A percentile compares a stretch with the other conserved stretches of the same genome.
These are phyloP conservation scores for Cymbopogon citratus DNA, from an alignment of 176 grass and related monocot genomes.

Conservation along the genomic window DNA sequence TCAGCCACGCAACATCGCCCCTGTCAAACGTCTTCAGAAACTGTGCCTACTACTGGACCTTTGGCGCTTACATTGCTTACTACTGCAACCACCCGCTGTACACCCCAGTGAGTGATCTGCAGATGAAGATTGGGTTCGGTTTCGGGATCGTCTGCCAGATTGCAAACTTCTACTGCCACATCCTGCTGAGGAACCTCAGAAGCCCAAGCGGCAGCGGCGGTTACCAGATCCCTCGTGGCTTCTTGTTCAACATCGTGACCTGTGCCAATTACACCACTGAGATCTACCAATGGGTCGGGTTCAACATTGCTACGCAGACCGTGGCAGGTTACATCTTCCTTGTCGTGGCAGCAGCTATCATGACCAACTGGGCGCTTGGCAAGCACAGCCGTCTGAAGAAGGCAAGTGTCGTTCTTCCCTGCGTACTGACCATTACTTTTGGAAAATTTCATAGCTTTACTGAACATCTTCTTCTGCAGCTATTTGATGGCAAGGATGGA, in stretches of 20 bases:
- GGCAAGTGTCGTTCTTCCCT: conserved; percentile 36
- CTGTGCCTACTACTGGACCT: conserved; percentile 97
- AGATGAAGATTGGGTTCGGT: conserved; percentile 88
- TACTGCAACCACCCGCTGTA: conserved; percentile 87
- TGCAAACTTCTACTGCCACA: conserved; percentile 90
- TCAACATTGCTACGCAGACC: conserved; percentile 92
- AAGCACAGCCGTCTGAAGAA: conserved; percentile 86
- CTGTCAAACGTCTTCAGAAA: conserved; percentile 85
- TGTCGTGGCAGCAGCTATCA: conserved; percentile 64
- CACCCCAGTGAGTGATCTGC: conserved; percentile 72
- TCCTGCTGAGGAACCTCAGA: conserved; percentile 87
- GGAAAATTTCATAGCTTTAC: background rate
- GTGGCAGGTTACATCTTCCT: conserved; percentile 86
- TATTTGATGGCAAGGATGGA: conserved; percentile 88
- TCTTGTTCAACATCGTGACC: conserved; percentile 95
- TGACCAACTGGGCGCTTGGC: conserved; percentile 91
- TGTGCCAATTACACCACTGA: conserved; percentile 97
- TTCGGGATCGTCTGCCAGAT: conserved; percentile 78
- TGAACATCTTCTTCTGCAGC: conserved; percentile 48
- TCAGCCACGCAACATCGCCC: conserved; percentile 94
- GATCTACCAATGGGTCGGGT: conserved; percentile 97
- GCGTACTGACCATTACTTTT: background rate
- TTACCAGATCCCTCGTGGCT: conserved; percentile 86
- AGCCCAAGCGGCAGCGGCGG: conserved; percentile 72
- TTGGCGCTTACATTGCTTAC: conserved; percentile 85